phyloP scores from a whole-genome alignment of 352 stramenopile species.

The Globisporangium okanoganense region DNA sequence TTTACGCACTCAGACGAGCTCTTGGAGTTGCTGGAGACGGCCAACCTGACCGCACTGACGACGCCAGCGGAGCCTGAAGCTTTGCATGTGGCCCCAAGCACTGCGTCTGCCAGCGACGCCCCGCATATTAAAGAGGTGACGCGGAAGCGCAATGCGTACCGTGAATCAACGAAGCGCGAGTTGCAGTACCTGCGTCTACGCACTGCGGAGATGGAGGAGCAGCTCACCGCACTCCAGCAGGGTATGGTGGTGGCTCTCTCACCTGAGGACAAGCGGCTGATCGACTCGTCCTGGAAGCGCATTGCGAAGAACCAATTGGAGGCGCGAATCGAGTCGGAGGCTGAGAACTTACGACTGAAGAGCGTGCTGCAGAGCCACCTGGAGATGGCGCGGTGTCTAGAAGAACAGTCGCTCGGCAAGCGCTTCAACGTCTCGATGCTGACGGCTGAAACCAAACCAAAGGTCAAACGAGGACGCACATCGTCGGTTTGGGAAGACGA shows the following conservation, averaged over 20 bases:
- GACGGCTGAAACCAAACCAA: background rate
- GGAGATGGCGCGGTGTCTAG: constrained; percentile 1
- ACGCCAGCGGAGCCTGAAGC: background rate
- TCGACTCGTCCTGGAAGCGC: constrained; percentile 10
- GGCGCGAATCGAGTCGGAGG: background rate
- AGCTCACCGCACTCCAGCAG: constrained; percentile 24
- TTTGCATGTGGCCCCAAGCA: background rate
- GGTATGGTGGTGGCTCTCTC: background rate
- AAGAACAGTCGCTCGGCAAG: constrained; percentile 5
- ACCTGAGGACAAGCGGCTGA: constrained; percentile 1
- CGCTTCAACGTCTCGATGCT: background rate
- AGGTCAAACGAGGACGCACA: background rate
- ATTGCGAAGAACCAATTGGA: constrained; percentile 7
- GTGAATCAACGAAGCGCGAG: constrained; percentile 31
- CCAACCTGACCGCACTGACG: background rate
- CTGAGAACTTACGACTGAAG: constrained; percentile 9
- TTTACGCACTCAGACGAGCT: background rate
- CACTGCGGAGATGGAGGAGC: constrained; percentile 25
- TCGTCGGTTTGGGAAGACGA: background rate
- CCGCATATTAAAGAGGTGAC: constrained; percentile 1
- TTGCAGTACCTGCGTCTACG: constrained; percentile 25
- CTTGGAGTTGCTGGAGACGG: background rate
- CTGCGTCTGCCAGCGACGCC: background rate
- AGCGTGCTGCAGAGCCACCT: background rate
- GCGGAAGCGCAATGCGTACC: constrained; percentile 28